Base-by-base conservation (phyloP, 2,329 filamentous ascomycete species). In the Leptographium galeiforme region DNA sequence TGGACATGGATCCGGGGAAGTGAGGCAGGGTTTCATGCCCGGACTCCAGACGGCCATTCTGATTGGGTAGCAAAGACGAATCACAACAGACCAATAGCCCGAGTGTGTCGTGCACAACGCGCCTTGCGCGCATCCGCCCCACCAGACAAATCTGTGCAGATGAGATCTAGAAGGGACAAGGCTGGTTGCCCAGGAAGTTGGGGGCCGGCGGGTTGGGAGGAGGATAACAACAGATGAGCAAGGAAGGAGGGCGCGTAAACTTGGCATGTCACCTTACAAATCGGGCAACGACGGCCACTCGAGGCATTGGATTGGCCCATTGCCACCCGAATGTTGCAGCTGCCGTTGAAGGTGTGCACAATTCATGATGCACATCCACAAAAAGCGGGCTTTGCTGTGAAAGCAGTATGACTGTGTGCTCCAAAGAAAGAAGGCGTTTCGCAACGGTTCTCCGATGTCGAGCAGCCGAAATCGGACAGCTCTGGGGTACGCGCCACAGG, bases 401-500 rank as follows among this genome's bases (percentile, higher is more conserved):
- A 25, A 25, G 5, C 25, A 25, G 25, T 5, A 25, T 25, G 25
- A 2, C 5, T 25, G 25, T 25, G 25, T 25, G 6, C 13, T 13
- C 18, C 11, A 8, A 18, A 30, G 33, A n/a, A 18, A 47, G 14
- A 14, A 34, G 8, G 2, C 13, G n/a, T 49, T 13, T 36, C 48
- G 36, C 48, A 18, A 49, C 34, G 25, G 18, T 30, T 49, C 18
- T n/a, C 36, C 7, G 10, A 36, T 25, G 34, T 18, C 34, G 1
- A 16, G 14, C 33, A 19, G 55, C 57, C 55, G 57, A 57, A 14
- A 58, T 58, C 57, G 55, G 57, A 45, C 57, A 50, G 36, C 38
- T 13, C 36, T 30, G 25, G 33, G 33, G n/a, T 18, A 51, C 18
- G 16, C 32, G 38, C 44, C 32, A 43, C 50, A 58, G 48, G 55